Conservation (phyloP, 257 asterid species). For the Anisodus tanguticus region DNA sequence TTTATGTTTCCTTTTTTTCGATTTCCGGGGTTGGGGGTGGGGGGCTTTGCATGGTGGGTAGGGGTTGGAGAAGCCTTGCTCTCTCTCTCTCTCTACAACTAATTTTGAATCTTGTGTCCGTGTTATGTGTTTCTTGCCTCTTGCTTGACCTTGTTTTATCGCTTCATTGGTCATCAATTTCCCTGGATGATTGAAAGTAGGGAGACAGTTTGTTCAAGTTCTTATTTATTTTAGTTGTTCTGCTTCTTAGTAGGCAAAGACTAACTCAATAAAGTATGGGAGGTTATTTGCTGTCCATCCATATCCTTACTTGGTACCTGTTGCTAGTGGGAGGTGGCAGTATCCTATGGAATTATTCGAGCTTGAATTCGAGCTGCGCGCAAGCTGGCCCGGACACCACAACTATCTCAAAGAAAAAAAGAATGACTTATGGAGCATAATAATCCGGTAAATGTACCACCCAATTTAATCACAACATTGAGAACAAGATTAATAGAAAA, state of each 20-base stretch:
- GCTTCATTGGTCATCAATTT: not conserved
- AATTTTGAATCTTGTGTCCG: not conserved
- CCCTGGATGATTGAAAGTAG: slow-evolving; percentile 3
- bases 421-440: slow-evolving; percentile 1
- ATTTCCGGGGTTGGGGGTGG: not conserved
- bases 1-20: not conserved
- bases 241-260: slow-evolving; percentile 1
- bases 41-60: not conserved
- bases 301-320: not conserved
- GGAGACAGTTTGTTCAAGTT: not conserved
- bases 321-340: no score
- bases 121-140: not conserved
- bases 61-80: not conserved
- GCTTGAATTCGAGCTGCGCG: no score
- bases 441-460: not conserved
- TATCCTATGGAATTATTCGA: no score
- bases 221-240: not conserved
- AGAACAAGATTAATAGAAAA: not conserved
- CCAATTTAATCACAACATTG: not conserved
- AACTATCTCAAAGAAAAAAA: not conserved
- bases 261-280: not conserved
- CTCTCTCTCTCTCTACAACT: not conserved
- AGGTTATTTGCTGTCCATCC: slow-evolving; percentile 2
- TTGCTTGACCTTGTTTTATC: not conserved
- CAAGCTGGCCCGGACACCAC: no score